phyloP scores from a whole-genome alignment of 2,329 filamentous ascomycete species.

The Dothistroma septosporum region DNA sequence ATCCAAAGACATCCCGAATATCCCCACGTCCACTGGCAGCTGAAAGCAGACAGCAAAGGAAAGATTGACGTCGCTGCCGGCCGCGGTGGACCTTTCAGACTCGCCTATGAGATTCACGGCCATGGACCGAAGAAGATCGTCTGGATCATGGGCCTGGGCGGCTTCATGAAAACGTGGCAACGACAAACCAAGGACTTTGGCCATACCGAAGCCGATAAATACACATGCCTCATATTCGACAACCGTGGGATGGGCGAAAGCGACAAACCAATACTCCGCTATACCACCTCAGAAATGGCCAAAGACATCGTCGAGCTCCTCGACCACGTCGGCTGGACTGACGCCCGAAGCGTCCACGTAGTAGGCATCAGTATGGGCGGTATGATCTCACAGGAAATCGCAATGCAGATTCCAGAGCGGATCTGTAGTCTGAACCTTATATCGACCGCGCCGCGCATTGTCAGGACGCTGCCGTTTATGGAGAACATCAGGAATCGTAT shows the following conservation, averaged over 20 bases:
- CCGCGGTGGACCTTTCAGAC: constrained; percentile 69
- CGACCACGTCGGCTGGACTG: constrained; percentile 65
- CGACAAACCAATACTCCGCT: constrained; percentile 71
- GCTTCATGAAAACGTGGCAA: constrained; percentile 68
- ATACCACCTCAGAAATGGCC: constrained; percentile 83
- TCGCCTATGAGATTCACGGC: constrained; percentile 78
- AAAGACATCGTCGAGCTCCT: constrained; percentile 67
- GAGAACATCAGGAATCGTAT: constrained; percentile 61
- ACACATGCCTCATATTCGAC: constrained; percentile 73
- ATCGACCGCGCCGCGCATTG: constrained; percentile 47
- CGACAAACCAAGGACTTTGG: constrained; percentile 79
- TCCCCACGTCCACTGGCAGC: constrained; percentile 61
- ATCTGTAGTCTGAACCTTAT: constrained; percentile 50
- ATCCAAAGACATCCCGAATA: constrained; percentile 64
- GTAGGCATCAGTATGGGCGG: constrained; percentile 81
- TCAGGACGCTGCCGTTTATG: constrained; percentile 49
- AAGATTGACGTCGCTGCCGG: constrained; percentile 61
- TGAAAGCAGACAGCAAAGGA: constrained; percentile 62
- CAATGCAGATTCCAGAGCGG: constrained; percentile 46
- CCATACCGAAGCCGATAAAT: constrained; percentile 62
- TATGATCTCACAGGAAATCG: constrained; percentile 86
- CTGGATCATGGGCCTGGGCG: constrained; percentile 76
- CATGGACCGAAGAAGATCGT: constrained; percentile 66
- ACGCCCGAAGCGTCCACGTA: constrained; percentile 59
- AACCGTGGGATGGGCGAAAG: constrained; percentile 81